Conservation (phyloP, 1,284 basidiomycete species). For the Sporisorium scitamineum region DNA sequence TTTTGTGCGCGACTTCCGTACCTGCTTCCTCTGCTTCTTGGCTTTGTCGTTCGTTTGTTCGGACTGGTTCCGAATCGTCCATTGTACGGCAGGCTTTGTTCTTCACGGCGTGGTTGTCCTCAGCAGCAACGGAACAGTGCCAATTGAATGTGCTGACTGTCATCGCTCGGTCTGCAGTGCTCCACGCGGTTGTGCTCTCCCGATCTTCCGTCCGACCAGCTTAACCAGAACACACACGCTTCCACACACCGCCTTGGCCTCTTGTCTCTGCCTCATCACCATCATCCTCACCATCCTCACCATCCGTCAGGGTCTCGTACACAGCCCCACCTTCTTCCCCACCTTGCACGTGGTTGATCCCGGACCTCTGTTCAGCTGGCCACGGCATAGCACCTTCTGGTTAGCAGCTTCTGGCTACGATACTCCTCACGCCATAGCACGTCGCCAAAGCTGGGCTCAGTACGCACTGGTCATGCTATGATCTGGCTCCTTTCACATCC, state of each 20-base stretch:
- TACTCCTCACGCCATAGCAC: not conserved
- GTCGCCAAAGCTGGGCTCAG: slow-evolving; percentile 8
- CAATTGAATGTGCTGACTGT: not conserved
- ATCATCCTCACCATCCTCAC: not conserved
- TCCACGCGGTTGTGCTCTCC: not conserved
- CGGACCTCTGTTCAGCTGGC: not conserved
- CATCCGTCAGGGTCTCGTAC: not conserved
- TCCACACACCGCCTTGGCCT: not conserved
- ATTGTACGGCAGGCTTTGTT: not conserved
- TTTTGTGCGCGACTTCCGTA: not conserved
- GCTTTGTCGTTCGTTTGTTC: too few species aligned
- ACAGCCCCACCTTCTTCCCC: not conserved
- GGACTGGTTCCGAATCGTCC: not conserved
- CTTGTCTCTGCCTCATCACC: not conserved
- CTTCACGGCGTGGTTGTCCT: too few species aligned
- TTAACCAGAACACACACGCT: not conserved
- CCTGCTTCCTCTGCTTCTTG: too few species aligned
- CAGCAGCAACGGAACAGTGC: not conserved
- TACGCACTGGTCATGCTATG: slow-evolving; percentile 6
- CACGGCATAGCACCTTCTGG: too few species aligned
- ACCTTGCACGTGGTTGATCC: not conserved
- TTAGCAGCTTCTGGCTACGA: not conserved
- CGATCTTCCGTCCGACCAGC: slow-evolving; percentile 2
- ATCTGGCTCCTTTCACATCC: not conserved
- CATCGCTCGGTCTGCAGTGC: not conserved